These are phyloP conservation scores for Wickerhamiella sergipiensis DNA, from an alignment of 805 yeast genomes.

Conservation along the genomic window DNA sequence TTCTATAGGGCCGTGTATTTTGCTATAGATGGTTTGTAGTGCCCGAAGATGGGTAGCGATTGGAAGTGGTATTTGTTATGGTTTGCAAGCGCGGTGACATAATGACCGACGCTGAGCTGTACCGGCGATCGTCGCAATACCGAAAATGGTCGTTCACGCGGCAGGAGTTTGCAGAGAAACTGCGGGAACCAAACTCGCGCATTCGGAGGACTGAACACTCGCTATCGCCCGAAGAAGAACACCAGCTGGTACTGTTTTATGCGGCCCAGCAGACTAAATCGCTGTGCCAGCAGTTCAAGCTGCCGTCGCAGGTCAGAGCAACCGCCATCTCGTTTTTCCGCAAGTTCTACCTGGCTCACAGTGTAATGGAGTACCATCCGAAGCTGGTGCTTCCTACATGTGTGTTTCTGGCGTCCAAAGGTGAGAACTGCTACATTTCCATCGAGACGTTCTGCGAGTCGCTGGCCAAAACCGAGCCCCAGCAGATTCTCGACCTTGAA, in stretches of 20 bases:
- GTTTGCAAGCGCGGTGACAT: not conserved
- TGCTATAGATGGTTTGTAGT: too few species aligned
- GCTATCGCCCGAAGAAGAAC: slow-evolving; percentile 58
- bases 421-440: slow-evolving; percentile 81
- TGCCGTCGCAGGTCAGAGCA: slow-evolving; percentile 80
- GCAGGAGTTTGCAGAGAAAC: slow-evolving; percentile 37
- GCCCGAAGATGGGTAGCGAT: too few species aligned
- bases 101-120: slow-evolving; percentile 71
- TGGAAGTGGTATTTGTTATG: not conserved
- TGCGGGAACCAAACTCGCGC: slow-evolving; percentile 36
- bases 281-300: slow-evolving; percentile 55
- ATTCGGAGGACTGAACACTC: slow-evolving; percentile 28
- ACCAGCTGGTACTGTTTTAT: slow-evolving; percentile 46
- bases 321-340: slow-evolving; percentile 76
- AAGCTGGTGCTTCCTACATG: slow-evolving; percentile 66
- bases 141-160: slow-evolving; percentile 71
- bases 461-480: slow-evolving; percentile 40
- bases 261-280: slow-evolving; percentile 56
- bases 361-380: slow-evolving; percentile 83
- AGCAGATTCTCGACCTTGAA: slow-evolving; percentile 61
- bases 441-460: slow-evolving; percentile 65
- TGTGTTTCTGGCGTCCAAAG: slow-evolving; percentile 80
- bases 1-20: too few species aligned
- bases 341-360: slow-evolving; percentile 64
- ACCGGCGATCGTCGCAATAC: slow-evolving; percentile 76